Evolutionary conservation across 371 early-diverging fungal species (phyloP).

Genomic region (Mucor sp.): DNA sequence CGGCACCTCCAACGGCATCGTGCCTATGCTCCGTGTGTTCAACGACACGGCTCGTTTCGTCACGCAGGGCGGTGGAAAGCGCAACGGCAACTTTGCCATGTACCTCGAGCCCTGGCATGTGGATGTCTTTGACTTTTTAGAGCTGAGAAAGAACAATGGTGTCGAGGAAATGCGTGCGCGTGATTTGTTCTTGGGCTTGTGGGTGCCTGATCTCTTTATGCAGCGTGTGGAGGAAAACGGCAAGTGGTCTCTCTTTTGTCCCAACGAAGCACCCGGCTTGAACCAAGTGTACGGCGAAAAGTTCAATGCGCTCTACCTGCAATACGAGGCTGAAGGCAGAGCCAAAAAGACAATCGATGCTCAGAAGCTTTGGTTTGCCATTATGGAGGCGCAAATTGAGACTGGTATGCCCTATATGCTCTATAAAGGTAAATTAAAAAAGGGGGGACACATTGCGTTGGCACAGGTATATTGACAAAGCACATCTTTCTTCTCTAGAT

Average conservation of each 20-base stretch:
- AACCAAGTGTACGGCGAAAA: conserved; percentile 95
- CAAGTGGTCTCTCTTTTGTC: conserved; percentile 98
- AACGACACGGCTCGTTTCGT: conserved; percentile 99
- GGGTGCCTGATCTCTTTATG: conserved; percentile 99
- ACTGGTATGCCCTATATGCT: conserved; percentile 99
- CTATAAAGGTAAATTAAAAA: conserved; percentile 85
- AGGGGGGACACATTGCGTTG: neutral
- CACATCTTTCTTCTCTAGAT: conserved; percentile 25
- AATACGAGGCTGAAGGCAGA: conserved; percentile 88
- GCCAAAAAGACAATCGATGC: conserved; percentile 93
- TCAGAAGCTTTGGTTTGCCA: conserved; percentile 99
- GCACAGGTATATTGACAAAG: neutral
- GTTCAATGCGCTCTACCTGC: conserved; percentile 90
- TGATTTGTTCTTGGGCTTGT: conserved; percentile 97
- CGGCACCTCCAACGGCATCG: conserved; percentile 97
- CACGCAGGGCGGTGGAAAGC: conserved; percentile 99
- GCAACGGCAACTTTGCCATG: conserved; percentile 99
- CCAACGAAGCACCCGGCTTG: conserved; percentile 94
- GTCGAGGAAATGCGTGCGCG: conserved; percentile 98
- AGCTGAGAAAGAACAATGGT: conserved; percentile 98
- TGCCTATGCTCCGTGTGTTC: conserved; percentile 98
- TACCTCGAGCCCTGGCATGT: conserved; percentile 99
- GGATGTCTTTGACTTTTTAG: conserved; percentile 98
- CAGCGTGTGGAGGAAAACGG: conserved; percentile 94
- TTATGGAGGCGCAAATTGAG: conserved; percentile 98